phyloP scores from a whole-genome alignment of 768 basidiomycete genomes.

The Suillus lakei region DNA sequence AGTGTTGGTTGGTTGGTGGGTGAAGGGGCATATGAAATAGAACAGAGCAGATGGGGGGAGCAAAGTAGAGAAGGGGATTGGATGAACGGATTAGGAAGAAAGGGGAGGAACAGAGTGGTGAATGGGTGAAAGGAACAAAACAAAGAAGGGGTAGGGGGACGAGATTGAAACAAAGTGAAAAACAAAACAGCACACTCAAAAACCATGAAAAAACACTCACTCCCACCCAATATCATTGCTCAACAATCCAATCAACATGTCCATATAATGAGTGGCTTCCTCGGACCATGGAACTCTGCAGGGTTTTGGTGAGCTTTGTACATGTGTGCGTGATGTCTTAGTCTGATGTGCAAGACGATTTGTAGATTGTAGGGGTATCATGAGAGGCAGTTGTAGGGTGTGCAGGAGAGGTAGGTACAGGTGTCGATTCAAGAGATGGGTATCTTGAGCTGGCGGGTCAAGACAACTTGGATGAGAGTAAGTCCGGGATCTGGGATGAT shows the following conservation, averaged over 20 bases:
- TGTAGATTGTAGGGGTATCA: not conserved
- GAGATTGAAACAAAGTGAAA: not conserved
- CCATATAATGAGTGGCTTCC: constrained; percentile 19
- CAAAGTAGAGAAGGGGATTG: not conserved
- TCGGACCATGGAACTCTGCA: constrained; percentile 17
- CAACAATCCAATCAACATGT: constrained; percentile 40
- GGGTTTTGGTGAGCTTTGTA: not conserved
- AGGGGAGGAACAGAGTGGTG: no score
- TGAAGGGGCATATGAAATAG: no score
- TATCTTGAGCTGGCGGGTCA: not conserved
- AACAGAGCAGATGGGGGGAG: no score
- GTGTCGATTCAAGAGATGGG: not conserved
- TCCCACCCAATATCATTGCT: constrained; percentile 54
- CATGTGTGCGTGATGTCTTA: not conserved
- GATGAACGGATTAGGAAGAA: no score
- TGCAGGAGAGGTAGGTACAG: not conserved
- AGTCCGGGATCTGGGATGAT: not conserved
- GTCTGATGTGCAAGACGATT: not conserved
- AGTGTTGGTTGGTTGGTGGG: not conserved
- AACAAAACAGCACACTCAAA: not conserved
- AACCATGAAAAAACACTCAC: constrained; percentile 39
- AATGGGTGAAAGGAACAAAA: not conserved
- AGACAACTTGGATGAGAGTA: not conserved
- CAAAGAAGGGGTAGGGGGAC: not conserved
- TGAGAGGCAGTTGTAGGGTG: not conserved